These are phyloP conservation scores for Collybiopsis confluens DNA, from an alignment of 768 basidiomycete species.

Conservation along the genomic window DNA sequence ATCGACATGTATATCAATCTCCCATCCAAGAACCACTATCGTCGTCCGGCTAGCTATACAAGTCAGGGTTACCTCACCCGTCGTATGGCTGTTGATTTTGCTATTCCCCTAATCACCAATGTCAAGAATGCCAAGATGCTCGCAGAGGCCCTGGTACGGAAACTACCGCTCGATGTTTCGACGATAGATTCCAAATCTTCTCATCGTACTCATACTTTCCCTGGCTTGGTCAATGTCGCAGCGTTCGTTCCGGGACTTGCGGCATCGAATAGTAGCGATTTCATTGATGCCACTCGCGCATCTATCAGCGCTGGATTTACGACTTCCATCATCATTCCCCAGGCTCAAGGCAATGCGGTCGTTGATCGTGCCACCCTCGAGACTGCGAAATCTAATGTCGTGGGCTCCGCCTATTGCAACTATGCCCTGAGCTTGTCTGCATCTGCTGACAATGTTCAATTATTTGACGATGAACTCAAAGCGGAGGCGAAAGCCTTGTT, in stretches of 20 bases:
- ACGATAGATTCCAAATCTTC: conserved; percentile 92
- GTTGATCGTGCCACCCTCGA: conserved; percentile 67
- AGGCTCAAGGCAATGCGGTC: conserved; percentile 58
- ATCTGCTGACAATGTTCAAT: conserved; percentile 57
- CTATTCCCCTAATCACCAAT: conserved; percentile 95
- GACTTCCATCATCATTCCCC: conserved; percentile 72
- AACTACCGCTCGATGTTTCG: conserved; percentile 86
- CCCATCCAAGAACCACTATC: conserved; percentile 96
- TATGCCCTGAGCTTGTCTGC: conserved; percentile 82
- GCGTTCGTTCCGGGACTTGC: conserved; percentile 79
- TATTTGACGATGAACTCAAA: conserved; percentile 68
- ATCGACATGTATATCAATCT: conserved; percentile 99
- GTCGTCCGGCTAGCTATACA: conserved; percentile 93
- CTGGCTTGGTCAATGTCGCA: conserved; percentile 85
- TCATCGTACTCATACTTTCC: conserved; percentile 85
- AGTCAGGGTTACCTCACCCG: conserved; percentile 96
- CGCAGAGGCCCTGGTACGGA: conserved; percentile 87
- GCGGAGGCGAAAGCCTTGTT: conserved; percentile 83
- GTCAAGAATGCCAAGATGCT: conserved; percentile 98
- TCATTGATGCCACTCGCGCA: conserved; percentile 69
- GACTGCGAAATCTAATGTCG: conserved; percentile 59
- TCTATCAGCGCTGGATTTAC: conserved; percentile 91
- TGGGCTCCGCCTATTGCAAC: conserved; percentile 75
- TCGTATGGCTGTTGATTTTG: conserved; percentile 98
- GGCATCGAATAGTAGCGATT: conserved; percentile 48